Conservation (phyloP, 2,329 filamentous ascomycete species). For the Teratosphaeria gauchensis region DNA sequence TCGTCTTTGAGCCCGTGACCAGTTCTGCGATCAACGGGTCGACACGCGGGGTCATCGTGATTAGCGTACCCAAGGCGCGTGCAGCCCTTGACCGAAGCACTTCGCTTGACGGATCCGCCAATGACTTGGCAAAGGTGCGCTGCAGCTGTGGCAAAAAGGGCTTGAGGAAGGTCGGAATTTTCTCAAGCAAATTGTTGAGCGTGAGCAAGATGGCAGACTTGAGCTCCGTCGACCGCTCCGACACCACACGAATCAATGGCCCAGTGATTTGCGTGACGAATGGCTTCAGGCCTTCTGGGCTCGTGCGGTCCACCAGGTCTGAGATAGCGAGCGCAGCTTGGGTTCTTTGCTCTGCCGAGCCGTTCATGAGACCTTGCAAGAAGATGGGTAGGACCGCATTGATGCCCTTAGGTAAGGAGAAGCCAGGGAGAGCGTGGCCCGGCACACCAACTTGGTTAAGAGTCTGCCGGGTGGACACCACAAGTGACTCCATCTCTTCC, state of each 20-base stretch:
- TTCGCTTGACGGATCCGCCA: conserved; percentile 89
- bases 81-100: conserved; percentile 78
- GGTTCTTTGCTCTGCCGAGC: conserved; percentile 80
- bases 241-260: conserved; percentile 93
- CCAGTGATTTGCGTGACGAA: conserved; percentile 97
- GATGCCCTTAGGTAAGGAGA: conserved; percentile 89
- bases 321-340: conserved; percentile 89
- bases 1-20: conserved; percentile 88
- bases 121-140: conserved; percentile 89
- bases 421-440: conserved; percentile 76
- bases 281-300: conserved; percentile 75
- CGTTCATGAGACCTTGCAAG: conserved; percentile 95
- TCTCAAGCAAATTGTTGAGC: conserved; percentile 88
- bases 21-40: conserved; percentile 90
- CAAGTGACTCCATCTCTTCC: conserved; percentile 94
- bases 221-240: conserved; percentile 89
- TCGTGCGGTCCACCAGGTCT: conserved; percentile 89
- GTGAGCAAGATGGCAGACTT: conserved; percentile 91
- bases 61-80: conserved; percentile 86
- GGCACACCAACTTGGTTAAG: conserved; percentile 81
- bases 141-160: conserved; percentile 95
- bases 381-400: conserved; percentile 94
- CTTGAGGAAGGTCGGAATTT: conserved; percentile 91
- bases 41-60: conserved; percentile 88
- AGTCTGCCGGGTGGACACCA: conserved; percentile 74